Percentiles rank a stretch among this genome's conserved stretches.
phyloP scores from a whole-genome alignment of 495 filamentous ascomycete species.

The Aspergillus ellipticus region DNA sequence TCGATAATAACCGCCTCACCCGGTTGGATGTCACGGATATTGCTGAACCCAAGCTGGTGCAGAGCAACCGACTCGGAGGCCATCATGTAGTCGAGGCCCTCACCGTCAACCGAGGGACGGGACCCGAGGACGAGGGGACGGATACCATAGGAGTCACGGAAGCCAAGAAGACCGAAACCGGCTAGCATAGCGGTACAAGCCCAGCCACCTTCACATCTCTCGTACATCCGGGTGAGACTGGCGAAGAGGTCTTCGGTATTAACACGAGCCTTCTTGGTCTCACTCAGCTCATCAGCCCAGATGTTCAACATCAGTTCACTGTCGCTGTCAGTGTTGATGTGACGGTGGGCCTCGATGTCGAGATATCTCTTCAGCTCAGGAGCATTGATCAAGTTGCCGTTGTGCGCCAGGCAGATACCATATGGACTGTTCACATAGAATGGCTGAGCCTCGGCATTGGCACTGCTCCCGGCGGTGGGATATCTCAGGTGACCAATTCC shows the following conservation, averaged over 20 bases:
- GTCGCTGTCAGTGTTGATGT: constrained; percentile 96
- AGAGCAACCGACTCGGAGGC: constrained; percentile 95
- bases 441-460: constrained; percentile 57
- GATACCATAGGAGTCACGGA: constrained; percentile 87
- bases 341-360: constrained; percentile 84
- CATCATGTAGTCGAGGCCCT: constrained; percentile 90
- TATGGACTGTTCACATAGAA: constrained; percentile 95
- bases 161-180: constrained; percentile 84
- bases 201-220: constrained; percentile 78
- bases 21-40: constrained; percentile 80
- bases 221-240: constrained; percentile 69
- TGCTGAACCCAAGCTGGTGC: constrained; percentile 76
- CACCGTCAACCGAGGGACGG: constrained; percentile 60
- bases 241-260: constrained; percentile 89
- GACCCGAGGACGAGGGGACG: constrained; percentile 82
- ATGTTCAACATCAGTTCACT: constrained; percentile 94
- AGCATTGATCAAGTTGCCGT: constrained; percentile 96
- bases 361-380: constrained; percentile 71
- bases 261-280: constrained; percentile 93
- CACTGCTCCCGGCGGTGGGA: constrained; percentile 84
- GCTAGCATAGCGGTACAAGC: constrained; percentile 91
- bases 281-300: constrained; percentile 88
- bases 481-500: constrained; percentile 87
- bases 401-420: constrained; percentile 67
- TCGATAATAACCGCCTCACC: constrained; percentile 92